phyloP scores from a whole-genome alignment of 2,329 filamentous ascomycete genomes.

The Cladorrhinum sp. region DNA sequence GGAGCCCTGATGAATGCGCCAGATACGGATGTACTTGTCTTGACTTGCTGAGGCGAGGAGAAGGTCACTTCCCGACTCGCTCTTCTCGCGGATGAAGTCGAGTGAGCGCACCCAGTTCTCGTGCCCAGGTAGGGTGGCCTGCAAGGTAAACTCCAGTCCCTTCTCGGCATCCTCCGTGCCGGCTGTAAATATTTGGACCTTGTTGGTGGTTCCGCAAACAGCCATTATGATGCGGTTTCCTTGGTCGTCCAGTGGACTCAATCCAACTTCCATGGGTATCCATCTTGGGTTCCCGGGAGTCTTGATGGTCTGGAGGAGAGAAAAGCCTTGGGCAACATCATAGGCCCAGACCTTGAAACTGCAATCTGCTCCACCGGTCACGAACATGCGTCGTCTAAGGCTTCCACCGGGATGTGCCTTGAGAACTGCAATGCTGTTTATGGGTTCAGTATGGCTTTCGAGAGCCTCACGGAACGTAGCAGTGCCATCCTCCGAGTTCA shows the following conservation, averaged over 20 bases:
- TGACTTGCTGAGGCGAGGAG: slow-evolving; percentile 91
- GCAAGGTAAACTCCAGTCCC: slow-evolving; percentile 58
- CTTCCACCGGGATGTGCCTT: slow-evolving; percentile 16
- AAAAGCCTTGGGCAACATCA: slow-evolving; percentile 39
- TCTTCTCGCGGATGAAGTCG: slow-evolving; percentile 66
- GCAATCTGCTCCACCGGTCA: slow-evolving; percentile 80
- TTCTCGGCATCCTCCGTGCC: background rate
- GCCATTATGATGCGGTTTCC: slow-evolving; percentile 65
- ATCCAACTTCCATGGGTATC: slow-evolving; percentile 74
- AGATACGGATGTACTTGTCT: slow-evolving; percentile 94
- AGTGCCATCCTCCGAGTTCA: slow-evolving; percentile 29
- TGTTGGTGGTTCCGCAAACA: slow-evolving; percentile 77
- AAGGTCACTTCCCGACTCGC: slow-evolving; percentile 58
- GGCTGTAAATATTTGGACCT: slow-evolving; percentile 75
- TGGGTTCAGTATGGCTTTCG: slow-evolving; percentile 65
- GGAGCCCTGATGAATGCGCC: slow-evolving; percentile 74
- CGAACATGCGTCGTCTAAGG: slow-evolving; percentile 48
- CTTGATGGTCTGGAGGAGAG: slow-evolving; percentile 66
- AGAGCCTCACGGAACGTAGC: slow-evolving; percentile 52
- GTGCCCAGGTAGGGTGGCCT: slow-evolving; percentile 79
- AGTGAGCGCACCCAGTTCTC: slow-evolving; percentile 93
- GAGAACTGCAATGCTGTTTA: slow-evolving; percentile 64
- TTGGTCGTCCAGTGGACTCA: slow-evolving; percentile 56
- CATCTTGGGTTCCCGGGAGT: slow-evolving; percentile 66
- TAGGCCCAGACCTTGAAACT: slow-evolving; percentile 69